Evolutionary conservation across 2,329 filamentous ascomycete genomes (phyloP).

Genomic region (Xylogone sp.): DNA sequence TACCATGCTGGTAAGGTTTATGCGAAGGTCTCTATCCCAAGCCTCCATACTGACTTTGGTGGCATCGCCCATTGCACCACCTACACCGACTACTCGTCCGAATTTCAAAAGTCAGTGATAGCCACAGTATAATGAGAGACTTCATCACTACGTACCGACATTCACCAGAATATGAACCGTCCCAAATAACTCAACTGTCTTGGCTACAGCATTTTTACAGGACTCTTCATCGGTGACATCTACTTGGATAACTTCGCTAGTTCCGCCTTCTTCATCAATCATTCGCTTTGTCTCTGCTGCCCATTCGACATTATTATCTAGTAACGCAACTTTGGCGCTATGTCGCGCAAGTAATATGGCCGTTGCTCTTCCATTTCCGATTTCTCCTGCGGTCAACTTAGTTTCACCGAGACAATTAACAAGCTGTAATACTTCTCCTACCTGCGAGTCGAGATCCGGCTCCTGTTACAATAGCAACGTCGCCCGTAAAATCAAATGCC

Average conservation of each 20-base stretch:
- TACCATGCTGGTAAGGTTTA: slow-evolving; percentile 65
- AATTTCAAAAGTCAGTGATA: not conserved
- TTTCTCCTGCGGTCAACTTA: slow-evolving; percentile 38
- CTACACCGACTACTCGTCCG: slow-evolving; percentile 48
- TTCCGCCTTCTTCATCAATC: slow-evolving; percentile 40
- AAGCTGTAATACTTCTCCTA: slow-evolving; percentile 30
- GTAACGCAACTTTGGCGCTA: slow-evolving; percentile 54
- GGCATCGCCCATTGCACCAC: slow-evolving; percentile 55
- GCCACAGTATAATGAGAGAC: not conserved
- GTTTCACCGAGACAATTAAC: not conserved
- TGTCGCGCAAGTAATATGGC: slow-evolving; percentile 57
- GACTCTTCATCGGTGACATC: slow-evolving; percentile 53
- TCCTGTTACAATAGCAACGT: slow-evolving; percentile 54
- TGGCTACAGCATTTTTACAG: slow-evolving; percentile 32
- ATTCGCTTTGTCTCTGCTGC: slow-evolving; percentile 52
- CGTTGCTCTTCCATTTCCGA: slow-evolving; percentile 57
- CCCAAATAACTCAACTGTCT: slow-evolving; percentile 45
- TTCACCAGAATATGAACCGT: slow-evolving; percentile 61
- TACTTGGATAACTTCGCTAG: slow-evolving; percentile 34
- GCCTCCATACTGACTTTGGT: slow-evolving; percentile 55
- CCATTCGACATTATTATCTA: slow-evolving; percentile 46
- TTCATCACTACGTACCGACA: slow-evolving; percentile 36
- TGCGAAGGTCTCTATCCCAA: slow-evolving; percentile 53
- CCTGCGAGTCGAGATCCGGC: slow-evolving; percentile 41
- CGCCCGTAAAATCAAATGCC: slow-evolving; percentile 25